A percentile compares a stretch with the other conserved stretches of the same genome.
Evolutionary conservation across 352 stramenopile species (phyloP).

Genomic region (Hyaloperonospora arabidopsidis): DNA sequence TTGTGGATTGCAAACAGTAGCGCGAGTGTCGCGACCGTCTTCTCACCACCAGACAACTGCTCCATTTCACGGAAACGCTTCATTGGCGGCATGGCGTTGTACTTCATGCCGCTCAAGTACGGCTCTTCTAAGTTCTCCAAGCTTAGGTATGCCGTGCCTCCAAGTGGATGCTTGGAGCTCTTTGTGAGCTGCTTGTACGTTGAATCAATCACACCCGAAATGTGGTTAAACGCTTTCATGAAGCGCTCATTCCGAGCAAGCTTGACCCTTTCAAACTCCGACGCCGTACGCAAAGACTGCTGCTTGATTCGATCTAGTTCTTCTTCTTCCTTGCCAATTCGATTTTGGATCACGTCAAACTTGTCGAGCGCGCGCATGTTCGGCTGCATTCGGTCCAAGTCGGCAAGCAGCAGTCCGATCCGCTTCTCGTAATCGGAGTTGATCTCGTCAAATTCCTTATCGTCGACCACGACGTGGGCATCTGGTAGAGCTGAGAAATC

Average conservation of each 20-base stretch:
- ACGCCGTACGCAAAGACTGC: constrained; percentile 44
- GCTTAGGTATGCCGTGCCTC: constrained; percentile 75
- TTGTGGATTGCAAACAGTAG: constrained; percentile 99
- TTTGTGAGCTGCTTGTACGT: constrained; percentile 98
- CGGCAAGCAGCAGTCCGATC: constrained; percentile 54
- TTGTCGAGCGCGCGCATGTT: constrained; percentile 95
- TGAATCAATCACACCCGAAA: constrained; percentile 88
- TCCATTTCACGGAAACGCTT: constrained; percentile 98
- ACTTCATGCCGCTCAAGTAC: constrained; percentile 98
- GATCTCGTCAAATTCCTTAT: constrained; percentile 86
- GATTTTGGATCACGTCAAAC: constrained; percentile 76
- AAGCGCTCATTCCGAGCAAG: constrained; percentile 70
- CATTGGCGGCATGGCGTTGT: constrained; percentile 99
- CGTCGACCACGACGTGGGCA: constrained; percentile 53
- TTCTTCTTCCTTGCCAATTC: constrained; percentile 73
- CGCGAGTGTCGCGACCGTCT: constrained; percentile 97
- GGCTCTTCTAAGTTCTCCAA: constrained; percentile 90
- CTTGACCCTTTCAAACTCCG: constrained; percentile 76
- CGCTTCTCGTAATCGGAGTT: constrained; percentile 55
- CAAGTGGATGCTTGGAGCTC: constrained; percentile 93
- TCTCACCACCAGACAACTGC: constrained; percentile 97
- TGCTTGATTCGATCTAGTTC: constrained; percentile 71
- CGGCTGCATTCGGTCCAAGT: constrained; percentile 93
- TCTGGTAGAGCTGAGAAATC: constrained; percentile 87
- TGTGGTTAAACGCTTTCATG: constrained; percentile 92